These are phyloP conservation scores for Aspergillus campestris DNA, from an alignment of 495 filamentous ascomycete species.

Conservation along the genomic window DNA sequence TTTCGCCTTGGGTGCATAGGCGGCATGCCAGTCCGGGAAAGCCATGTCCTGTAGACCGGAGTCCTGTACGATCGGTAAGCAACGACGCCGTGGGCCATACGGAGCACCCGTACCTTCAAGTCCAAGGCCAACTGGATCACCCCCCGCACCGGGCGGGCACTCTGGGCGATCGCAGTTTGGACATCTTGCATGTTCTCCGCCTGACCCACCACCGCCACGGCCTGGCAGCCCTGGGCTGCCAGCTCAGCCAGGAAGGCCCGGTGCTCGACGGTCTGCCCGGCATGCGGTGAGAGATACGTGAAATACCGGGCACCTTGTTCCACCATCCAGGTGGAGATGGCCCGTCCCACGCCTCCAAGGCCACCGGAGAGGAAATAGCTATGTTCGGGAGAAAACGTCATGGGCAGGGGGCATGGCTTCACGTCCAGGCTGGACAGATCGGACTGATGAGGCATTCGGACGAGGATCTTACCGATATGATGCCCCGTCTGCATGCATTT, in stretches of 20 bases:
- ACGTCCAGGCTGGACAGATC: neutral
- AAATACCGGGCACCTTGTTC: slow-evolving; percentile 45
- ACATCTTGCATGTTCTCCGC: slow-evolving; percentile 14
- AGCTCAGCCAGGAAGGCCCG: slow-evolving; percentile 32
- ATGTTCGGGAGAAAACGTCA: neutral
- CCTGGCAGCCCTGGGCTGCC: slow-evolving; percentile 13
- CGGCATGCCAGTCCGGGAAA: slow-evolving; percentile 23
- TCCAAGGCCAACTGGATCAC: slow-evolving; percentile 31
- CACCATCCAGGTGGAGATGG: slow-evolving; percentile 51
- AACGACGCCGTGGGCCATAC: no score
- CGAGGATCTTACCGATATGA: no score
- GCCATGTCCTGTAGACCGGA: slow-evolving; percentile 30
- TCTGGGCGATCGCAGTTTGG: slow-evolving; percentile 1
- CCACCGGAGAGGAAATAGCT: slow-evolving; percentile 39
- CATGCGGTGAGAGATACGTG: slow-evolving; percentile 32
- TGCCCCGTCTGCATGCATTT: no score
- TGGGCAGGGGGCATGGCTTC: no score
- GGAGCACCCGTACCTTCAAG: no score
- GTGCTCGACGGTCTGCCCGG: slow-evolving; percentile 4
- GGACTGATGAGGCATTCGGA: slow-evolving; percentile 1
- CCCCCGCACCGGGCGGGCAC: slow-evolving; percentile 17
- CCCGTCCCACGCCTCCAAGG: slow-evolving; percentile 49
- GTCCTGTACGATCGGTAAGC: slow-evolving; percentile 12
- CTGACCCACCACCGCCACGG: slow-evolving; percentile 12
- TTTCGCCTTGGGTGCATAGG: slow-evolving; percentile 31